Conservation (phyloP, 768 basidiomycete genomes). For the Tremella mesenterica region DNA sequence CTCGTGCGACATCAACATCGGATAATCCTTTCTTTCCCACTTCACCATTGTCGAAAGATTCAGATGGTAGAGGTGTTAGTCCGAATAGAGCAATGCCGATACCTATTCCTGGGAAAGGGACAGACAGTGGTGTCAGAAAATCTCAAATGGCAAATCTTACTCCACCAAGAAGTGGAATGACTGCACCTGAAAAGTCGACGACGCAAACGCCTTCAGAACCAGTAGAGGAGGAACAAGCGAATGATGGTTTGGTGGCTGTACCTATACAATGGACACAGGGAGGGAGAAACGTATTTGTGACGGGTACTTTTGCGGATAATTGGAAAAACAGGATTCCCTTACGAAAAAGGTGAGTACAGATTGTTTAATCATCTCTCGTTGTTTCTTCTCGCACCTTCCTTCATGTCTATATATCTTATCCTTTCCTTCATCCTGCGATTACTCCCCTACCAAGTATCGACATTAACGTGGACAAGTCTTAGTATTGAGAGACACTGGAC, state of each 20-base stretch:
- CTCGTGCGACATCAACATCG: neutral
- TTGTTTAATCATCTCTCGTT: too few relatives aligned
- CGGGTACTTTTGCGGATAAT: conserved; percentile 45
- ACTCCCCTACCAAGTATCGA: too few relatives aligned
- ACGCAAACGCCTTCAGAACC: conserved; percentile 16
- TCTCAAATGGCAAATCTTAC: neutral
- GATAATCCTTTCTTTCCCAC: conserved; percentile 39
- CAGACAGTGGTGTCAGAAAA: neutral
- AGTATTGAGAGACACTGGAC: neutral
- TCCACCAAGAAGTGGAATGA: conserved; percentile 1
- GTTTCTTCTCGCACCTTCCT: neutral
- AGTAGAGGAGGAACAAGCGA: conserved; percentile 1
- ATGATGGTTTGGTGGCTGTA: conserved; percentile 37
- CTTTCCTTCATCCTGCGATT: too few relatives aligned
- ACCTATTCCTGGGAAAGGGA: conserved; percentile 10
- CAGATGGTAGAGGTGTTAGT: neutral
- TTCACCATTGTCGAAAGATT: conserved; percentile 1
- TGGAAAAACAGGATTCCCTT: conserved; percentile 44
- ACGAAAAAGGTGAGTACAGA: conserved; percentile 36
- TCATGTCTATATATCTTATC: neutral
- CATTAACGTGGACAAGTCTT: too few relatives aligned
- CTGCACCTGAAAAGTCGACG: conserved; percentile 19
- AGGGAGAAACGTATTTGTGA: conserved; percentile 45
- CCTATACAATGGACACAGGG: conserved; percentile 45
- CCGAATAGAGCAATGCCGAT: conserved; percentile 14